Evolutionary conservation across 2,329 filamentous ascomycete genomes (phyloP), one percentile per base, ranked within the genome.

Genomic region (Alternaria sp.): DNA sequence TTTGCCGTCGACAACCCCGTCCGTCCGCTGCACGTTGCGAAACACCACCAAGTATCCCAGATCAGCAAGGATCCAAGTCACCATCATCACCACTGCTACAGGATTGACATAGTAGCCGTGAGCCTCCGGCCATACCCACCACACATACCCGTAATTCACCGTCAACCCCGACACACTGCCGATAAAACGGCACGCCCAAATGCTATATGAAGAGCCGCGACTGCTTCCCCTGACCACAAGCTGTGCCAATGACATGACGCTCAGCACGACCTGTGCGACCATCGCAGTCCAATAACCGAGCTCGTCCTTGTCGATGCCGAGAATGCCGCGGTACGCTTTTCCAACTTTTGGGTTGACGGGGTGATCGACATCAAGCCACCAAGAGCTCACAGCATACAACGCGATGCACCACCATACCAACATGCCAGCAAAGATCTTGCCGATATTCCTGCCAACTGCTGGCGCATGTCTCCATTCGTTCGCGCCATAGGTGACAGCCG

Each of bases 101-200:
- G 82, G 83, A 30, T 80, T 81, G 53, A 80, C 74, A 28, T 84
- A 81, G 68, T 84, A 87, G 11, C 79, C 80, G 68, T 86, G 82
- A 1, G 84, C 82, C 60, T 86, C 85, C 4, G 83, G 84, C 85
- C 58, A 64, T 23, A 81, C 83, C 81, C 69, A 86, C 83, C 84
- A 86, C 51, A 85, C 84, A 26, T 75, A 76, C 71, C 78, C 87
- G 86, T 5, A 90, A 88, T 65, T 66, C 6, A 58, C 21, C 20
- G 64, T 63, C 26, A 67, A 37, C 79, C 97, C 94, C 79, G 96
- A 84, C 6, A 84, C 83, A 85, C 97, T 94, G 41, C 93, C 90
- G 9, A 97, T 71, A 51, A 97, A 88, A 0, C 93, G 92, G 0
- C 93, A 93, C 14, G 95, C 85, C 77, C 92, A 97, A 30, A 97